Evolutionary conservation across 495 filamentous ascomycete genomes (phyloP).

Genomic region (Annulohypoxylon nitens): DNA sequence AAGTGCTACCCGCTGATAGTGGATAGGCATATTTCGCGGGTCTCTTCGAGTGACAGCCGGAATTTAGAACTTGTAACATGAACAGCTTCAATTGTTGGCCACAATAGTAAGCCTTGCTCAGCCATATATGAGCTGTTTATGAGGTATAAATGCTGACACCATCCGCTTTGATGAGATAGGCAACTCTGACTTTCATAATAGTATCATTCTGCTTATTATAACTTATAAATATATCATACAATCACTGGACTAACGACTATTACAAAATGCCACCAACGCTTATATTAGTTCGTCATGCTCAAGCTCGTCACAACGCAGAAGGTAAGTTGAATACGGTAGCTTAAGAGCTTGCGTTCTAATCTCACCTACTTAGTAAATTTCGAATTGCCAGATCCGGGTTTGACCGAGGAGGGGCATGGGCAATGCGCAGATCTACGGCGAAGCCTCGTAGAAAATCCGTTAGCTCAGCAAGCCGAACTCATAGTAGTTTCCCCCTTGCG

Average conservation of each 20-base stretch:
- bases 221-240: neutral
- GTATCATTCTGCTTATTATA: neutral
- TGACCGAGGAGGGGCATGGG: slow-evolving; percentile 65
- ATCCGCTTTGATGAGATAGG: neutral
- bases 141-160: neutral
- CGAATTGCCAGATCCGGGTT: slow-evolving; percentile 64
- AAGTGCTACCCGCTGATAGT: too few species aligned
- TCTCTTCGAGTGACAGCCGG: too few species aligned
- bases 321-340: slow-evolving; percentile 52
- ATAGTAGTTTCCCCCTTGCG: slow-evolving; percentile 71
- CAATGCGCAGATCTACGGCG: slow-evolving; percentile 66
- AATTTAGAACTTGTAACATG: neutral
- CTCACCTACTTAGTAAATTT: slow-evolving; percentile 59
- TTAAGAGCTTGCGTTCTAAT: slow-evolving; percentile 40
- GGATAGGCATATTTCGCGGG: too few species aligned
- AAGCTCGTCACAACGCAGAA: slow-evolving; percentile 68
- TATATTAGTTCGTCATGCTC: slow-evolving; percentile 71
- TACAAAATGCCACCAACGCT: slow-evolving; percentile 67
- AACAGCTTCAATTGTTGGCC: slow-evolving; percentile 4
- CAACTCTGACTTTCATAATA: neutral
- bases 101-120: slow-evolving; percentile 27
- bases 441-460: slow-evolving; percentile 59
- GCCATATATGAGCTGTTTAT: neutral
- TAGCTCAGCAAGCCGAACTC: slow-evolving; percentile 65
- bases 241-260: neutral